These are phyloP conservation scores for Amanita jacksonii DNA, from an alignment of 768 basidiomycete species.

Conservation along the genomic window DNA sequence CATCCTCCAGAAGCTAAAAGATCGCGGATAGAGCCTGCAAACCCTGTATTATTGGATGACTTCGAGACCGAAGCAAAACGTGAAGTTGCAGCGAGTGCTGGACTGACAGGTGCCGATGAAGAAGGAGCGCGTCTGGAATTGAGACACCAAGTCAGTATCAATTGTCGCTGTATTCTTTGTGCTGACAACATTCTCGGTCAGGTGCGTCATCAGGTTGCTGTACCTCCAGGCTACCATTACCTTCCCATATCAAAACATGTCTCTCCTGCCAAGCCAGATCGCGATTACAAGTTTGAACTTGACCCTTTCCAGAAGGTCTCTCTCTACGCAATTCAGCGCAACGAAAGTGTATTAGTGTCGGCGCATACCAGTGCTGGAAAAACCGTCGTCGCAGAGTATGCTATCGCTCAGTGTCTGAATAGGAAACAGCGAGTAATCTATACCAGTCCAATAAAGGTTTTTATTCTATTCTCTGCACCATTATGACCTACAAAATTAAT, in stretches of 20 bases:
- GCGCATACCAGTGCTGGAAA: conserved; percentile 99
- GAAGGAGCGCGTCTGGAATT: conserved; percentile 65
- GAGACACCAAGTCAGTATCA: conserved; percentile 57
- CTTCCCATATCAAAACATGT: conserved; percentile 83
- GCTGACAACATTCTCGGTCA: conserved; percentile 18
- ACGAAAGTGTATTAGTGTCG: conserved; percentile 95
- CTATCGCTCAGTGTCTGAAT: conserved; percentile 92
- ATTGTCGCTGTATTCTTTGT: background rate
- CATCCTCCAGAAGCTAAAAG: conserved; percentile 39
- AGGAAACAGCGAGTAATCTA: conserved; percentile 96
- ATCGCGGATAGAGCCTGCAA: conserved; percentile 48
- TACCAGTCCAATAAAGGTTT: conserved; percentile 97
- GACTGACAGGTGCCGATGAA: conserved; percentile 65
- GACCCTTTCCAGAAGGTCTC: conserved; percentile 98
- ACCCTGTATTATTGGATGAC: conserved; percentile 82
- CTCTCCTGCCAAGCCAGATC: conserved; percentile 83
- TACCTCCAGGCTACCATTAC: conserved; percentile 89
- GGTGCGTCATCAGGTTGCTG: conserved; percentile 95
- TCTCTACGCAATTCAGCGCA: conserved; percentile 89
- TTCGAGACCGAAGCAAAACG: conserved; percentile 92
- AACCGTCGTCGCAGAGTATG: conserved; percentile 99
- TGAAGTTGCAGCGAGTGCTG: conserved; percentile 83
- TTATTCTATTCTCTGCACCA: conserved; percentile 7
- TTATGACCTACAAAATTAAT: background rate
- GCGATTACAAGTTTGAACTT: conserved; percentile 91